Evolutionary conservation across 768 basidiomycete genomes (phyloP).

Genomic region (Pleurotus cornucopiae): DNA sequence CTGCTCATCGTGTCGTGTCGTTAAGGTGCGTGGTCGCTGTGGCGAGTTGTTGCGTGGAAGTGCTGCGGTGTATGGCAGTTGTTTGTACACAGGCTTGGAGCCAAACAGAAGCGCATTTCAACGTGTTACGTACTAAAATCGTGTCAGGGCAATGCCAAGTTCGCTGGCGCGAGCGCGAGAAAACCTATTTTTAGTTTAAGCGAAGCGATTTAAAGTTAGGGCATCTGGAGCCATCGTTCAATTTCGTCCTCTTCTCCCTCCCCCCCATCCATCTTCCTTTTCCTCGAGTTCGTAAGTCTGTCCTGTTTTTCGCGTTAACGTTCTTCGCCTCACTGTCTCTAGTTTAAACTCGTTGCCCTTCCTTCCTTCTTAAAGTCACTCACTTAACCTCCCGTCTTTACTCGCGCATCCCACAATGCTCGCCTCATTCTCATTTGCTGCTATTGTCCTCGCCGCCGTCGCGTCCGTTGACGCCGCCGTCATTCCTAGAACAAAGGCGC

Average conservation of each 20-base stretch:
- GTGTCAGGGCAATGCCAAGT: not conserved
- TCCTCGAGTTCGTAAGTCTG: slow-evolving; percentile 24
- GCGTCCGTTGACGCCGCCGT: slow-evolving; percentile 36
- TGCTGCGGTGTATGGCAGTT: not conserved
- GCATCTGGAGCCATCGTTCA: not conserved
- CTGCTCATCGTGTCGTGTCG: slow-evolving; percentile 10
- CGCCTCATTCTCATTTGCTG: slow-evolving; percentile 32
- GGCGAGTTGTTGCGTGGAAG: not conserved
- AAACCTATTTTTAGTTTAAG: slow-evolving; percentile 4
- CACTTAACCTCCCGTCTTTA: slow-evolving; percentile 18
- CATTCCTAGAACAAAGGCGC: slow-evolving; percentile 35
- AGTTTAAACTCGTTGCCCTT: slow-evolving; percentile 24
- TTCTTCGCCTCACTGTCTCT: slow-evolving; percentile 21
- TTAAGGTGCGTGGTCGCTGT: not conserved
- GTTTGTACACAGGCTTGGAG: not conserved
- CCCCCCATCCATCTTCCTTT: slow-evolving; percentile 9
- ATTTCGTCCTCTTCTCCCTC: slow-evolving; percentile 15
- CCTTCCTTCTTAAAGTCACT: slow-evolving; percentile 11
- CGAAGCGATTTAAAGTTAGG: slow-evolving; percentile 6
- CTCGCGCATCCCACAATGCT: slow-evolving; percentile 30
- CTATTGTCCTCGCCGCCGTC: slow-evolving; percentile 36
- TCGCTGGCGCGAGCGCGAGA: slow-evolving; percentile 5
- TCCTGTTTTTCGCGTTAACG: slow-evolving; percentile 26
- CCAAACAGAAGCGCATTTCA: not conserved
- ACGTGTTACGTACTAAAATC: not conserved